A percentile compares a stretch with the other conserved stretches of the same genome.
phyloP scores from a whole-genome alignment of 352 stramenopile species.

The Pythium apleroticum region DNA sequence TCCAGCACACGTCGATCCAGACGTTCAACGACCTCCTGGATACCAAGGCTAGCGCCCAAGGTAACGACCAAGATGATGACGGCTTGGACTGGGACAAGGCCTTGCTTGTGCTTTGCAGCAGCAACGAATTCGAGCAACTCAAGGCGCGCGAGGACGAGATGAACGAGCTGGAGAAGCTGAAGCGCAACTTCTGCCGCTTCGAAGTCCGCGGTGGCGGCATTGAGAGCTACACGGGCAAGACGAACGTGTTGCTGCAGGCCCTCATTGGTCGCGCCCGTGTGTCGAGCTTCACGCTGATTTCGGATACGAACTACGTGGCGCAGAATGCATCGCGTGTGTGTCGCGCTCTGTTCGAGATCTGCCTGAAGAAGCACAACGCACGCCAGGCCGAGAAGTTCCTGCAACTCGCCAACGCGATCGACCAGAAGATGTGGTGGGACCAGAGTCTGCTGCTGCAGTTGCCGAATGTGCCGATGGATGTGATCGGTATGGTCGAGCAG shows the following conservation, averaged over 20 bases:
- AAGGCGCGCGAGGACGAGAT: slow-evolving; percentile 96
- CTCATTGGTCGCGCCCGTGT: slow-evolving; percentile 75
- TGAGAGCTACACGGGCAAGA: slow-evolving; percentile 94
- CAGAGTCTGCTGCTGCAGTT: slow-evolving; percentile 95
- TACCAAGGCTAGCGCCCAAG: slow-evolving; percentile 38
- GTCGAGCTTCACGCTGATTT: slow-evolving; percentile 97
- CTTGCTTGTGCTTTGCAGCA: slow-evolving; percentile 71
- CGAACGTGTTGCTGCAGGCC: slow-evolving; percentile 95
- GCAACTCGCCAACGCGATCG: slow-evolving; percentile 96
- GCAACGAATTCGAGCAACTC: slow-evolving; percentile 96
- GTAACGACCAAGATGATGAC: slow-evolving; percentile 31
- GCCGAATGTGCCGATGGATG: slow-evolving; percentile 83
- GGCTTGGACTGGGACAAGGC: slow-evolving; percentile 70
- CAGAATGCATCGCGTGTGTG: slow-evolving; percentile 98
- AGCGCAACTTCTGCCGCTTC: slow-evolving; percentile 86
- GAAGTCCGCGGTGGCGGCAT: slow-evolving; percentile 90
- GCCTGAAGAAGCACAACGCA: slow-evolving; percentile 88
- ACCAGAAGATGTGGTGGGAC: slow-evolving; percentile 98
- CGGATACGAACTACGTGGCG: slow-evolving; percentile 99
- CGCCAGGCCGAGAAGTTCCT: slow-evolving; percentile 93
- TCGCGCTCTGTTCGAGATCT: slow-evolving; percentile 99
- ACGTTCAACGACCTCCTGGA: slow-evolving; percentile 96
- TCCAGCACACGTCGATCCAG: slow-evolving; percentile 96
- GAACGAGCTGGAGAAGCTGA: slow-evolving; percentile 92
- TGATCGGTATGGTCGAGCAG: slow-evolving; percentile 85